Evolutionary conservation across 441 rosid genomes (phyloP), one percentile per base, ranked within the genome.

Genomic region (Bruguiera hainesii): DNA sequence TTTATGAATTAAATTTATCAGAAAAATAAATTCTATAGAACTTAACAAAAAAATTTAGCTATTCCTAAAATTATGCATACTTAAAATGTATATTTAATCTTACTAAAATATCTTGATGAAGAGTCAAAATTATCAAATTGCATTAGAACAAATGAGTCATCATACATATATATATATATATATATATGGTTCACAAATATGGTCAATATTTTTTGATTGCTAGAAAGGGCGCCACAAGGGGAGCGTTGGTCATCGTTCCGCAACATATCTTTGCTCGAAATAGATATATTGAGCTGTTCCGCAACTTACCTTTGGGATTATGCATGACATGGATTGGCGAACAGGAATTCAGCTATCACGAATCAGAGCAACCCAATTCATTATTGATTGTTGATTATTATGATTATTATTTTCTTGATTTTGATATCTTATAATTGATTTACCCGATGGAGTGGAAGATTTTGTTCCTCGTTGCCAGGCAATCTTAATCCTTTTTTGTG

Each of bases 231-330:
- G 5, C 42, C 9, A 50, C 50, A 73, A 64, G 55, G 65, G 25
- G 26, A 52, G 71, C 78, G 74, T 56, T 29, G 55, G 6, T 56
- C 71, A 39, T 61, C 46, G 46, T 25, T 52, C 69, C 51, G 57
- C 13, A 37, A 37, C 15, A 42, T 68, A 71, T 78, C 66, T 56
- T 66, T 74, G 64, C 21, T 65, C 63, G 7, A 9, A 59, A 48
- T 57, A 50, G 1, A 8, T 33, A 26, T 20, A 5, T n/a, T 6
- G 19, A 16, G 33, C 51, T 4, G 7, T 57, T 52, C 18, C n/a
- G 0, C 29, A 28, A 51, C 2, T 2, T 10, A 16, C 48, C 57
- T 21, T 10, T 13, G 16, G 48, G 28, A 53, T 8, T 26, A 60
- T 65, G 23, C 26, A 25, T 56, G 29, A 61, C 11, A 3, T 31